Evolutionary conservation across 2,329 filamentous ascomycete genomes (phyloP), one percentile per base, ranked within the genome.

Genomic region (Pseudocercospora vitis): DNA sequence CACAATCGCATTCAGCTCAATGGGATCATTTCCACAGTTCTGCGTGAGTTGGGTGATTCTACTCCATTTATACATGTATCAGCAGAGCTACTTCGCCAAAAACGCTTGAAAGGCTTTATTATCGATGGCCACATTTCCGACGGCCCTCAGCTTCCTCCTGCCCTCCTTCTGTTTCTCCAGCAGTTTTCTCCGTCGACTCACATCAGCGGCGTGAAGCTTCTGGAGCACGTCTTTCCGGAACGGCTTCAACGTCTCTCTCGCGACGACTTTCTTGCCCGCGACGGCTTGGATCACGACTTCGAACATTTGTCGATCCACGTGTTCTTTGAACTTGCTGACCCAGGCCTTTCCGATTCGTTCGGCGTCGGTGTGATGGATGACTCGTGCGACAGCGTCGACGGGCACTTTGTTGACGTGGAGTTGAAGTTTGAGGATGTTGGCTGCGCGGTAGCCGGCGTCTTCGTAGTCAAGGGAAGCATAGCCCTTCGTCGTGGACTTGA

Each of bases 401-500:
- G 94, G 88, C 21, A 83, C 79, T 71, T 94, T 95, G 73, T 99
- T 99, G 59, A 99, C 92, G 6, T 97, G 81, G 2, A 99, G 78
- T 70, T 96, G 91, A 29, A 99, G 79, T 73, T 96, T 97, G 57
- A 89, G 84, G 33, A 99, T 84, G 57, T 85, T 84, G 66, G 87
- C 89, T 56, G 82, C 75, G 18, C 87, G 84, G 82, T 91, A 99
- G 0, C 89, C 92, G 0, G 91, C 87, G 64, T 99, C 94, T 74
- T 99, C 94, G 70, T 99, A 99, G 71, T 99, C 94, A 4, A 99
- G 81, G 29, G 88, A 94, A 0, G 94, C 94, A 65, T 99, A 99
- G 8, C 94, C 94, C 70, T 96, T 96, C 50, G 91, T 96, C 0
- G 84, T 82, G 31, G 91, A 89, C 71, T 99, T 99, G 49, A 99